A percentile compares a stretch with the other conserved stretches of the same genome.
phyloP scores from a whole-genome alignment of 345 rosid genomes.

The Carallia brachiata region DNA sequence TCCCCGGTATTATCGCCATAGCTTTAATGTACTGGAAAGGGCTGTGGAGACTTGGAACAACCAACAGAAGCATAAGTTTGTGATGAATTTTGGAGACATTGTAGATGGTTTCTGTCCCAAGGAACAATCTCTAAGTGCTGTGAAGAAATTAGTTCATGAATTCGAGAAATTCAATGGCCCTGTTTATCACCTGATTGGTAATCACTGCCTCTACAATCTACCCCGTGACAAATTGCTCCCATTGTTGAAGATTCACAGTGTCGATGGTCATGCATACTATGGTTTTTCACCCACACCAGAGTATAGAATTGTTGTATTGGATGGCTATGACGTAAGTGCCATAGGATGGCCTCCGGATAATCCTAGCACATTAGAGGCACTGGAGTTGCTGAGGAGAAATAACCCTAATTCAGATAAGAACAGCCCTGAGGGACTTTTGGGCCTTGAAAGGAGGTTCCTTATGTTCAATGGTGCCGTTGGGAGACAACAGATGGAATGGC shows the following conservation, averaged over 20 bases:
- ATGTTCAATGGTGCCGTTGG: slow-evolving; percentile 95
- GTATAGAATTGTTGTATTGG: slow-evolving; percentile 69
- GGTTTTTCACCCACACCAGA: slow-evolving; percentile 75
- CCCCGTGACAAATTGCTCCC: slow-evolving; percentile 73
- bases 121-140: slow-evolving; percentile 56
- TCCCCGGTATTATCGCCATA: slow-evolving; percentile 78
- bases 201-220: slow-evolving; percentile 96
- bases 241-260: slow-evolving; percentile 54
- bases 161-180: slow-evolving; percentile 68
- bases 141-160: slow-evolving; percentile 50
- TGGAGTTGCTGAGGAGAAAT: slow-evolving; percentile 55
- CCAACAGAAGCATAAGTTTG: slow-evolving; percentile 57
- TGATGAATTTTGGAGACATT: slow-evolving; percentile 80
- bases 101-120: slow-evolving; percentile 78
- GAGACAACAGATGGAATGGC: slow-evolving; percentile 71
- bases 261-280: slow-evolving; percentile 61
- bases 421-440: slow-evolving; percentile 69
- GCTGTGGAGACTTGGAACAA: slow-evolving; percentile 75
- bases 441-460: slow-evolving; percentile 71
- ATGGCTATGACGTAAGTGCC: slow-evolving; percentile 87
- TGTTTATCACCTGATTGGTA: slow-evolving; percentile 83
- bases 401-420: slow-evolving; percentile 83
- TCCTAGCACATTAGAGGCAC: slow-evolving; percentile 65
- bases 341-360: slow-evolving; percentile 79
- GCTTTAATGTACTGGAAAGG: slow-evolving; percentile 64